Percentiles rank a stretch among this genome's conserved stretches.
Conservation (phyloP, 441 rosid genomes). For the Erysimum cheiri region DNA sequence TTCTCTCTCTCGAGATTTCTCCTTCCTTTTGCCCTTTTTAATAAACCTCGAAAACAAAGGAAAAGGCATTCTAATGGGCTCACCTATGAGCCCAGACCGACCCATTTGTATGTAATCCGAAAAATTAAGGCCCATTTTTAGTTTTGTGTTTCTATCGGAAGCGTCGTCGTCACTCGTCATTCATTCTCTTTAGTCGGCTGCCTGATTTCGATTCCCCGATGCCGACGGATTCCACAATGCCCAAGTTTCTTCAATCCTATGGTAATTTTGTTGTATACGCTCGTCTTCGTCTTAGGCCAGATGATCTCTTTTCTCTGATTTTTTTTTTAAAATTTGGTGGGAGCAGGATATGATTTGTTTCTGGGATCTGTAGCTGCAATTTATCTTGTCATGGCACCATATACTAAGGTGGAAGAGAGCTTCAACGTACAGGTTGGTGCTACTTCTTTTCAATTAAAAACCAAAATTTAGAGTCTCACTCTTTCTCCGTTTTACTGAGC, state of each 20-base stretch:
- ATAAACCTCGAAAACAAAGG: neutral
- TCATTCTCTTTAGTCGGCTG: neutral
- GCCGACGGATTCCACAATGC: conserved; percentile 49
- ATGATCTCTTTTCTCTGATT: neutral
- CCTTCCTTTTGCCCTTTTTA: neutral
- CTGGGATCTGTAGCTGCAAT: conserved; percentile 85
- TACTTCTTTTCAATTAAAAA: conserved; percentile 1
- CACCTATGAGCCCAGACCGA: neutral
- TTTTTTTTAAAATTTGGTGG: neutral
- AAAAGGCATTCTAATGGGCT: conserved; percentile 12
- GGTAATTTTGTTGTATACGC: conserved; percentile 41
- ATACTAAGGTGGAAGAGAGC: conserved; percentile 98
- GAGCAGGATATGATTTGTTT: conserved; percentile 78
- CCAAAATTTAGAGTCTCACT: neutral
- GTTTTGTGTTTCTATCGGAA: neutral
- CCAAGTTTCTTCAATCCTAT: conserved; percentile 49
- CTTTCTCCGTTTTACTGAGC: conserved; percentile 3
- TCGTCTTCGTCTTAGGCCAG: neutral
- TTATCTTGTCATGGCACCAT: conserved; percentile 76
- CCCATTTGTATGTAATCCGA: neutral
- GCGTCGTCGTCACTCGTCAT: neutral
- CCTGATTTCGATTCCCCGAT: conserved; percentile 16
- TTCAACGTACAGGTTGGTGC: conserved; percentile 78
- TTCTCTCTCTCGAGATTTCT: neutral
- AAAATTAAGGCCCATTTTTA: conserved; percentile 5